Evolutionary conservation across 1,139 yeast species (phyloP), one percentile per base, ranked within the genome.

Genomic region (Suhomyces chickasaworum): DNA sequence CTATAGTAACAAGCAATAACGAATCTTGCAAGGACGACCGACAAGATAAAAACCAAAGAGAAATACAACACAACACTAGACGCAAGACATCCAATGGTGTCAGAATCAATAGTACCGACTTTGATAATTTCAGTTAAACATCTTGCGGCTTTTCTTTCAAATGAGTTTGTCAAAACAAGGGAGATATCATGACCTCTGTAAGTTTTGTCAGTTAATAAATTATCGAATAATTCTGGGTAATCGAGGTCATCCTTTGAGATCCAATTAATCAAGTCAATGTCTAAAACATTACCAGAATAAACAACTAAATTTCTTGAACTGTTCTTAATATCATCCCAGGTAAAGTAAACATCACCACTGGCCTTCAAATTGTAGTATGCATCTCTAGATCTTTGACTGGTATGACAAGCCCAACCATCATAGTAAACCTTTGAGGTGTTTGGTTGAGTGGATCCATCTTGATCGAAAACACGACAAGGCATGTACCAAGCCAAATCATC

Each of bases 21-120:
- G 59, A 93, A 93, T 68, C 90, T 91, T 39, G 76, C 73, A 35
- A 82, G 64, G 23, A 90, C 96, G 48, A 91, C 81, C 1, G 95
- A 79, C 49, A 93, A 75, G 59, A 93, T 91, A 64, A 93, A 89
- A 10, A 87, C 84, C 60, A 93, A 76, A 0, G 97, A 87, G 13
- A 86, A 79, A 56, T 83, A 81, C 52, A 93, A 77, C 2, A 91
- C 97, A 40, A 90, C 83, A 51, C 81, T 75, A 1, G 97, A 89
- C 0, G 97, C 96, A 65, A 93, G 84, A 68, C 99, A 93, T n/a
- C 99, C 99, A 59, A 93, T 83, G 10, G 96, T 83, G 46, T 89
- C 90, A 1, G 95, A 82, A 63, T 93, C 98, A 46, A 93, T 81
- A 39, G 81, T 83, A 20, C 99, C 99, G 18, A 91, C 95, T 67